Conservation (phyloP, 345 rosid species). For the Linum trigynum region DNA sequence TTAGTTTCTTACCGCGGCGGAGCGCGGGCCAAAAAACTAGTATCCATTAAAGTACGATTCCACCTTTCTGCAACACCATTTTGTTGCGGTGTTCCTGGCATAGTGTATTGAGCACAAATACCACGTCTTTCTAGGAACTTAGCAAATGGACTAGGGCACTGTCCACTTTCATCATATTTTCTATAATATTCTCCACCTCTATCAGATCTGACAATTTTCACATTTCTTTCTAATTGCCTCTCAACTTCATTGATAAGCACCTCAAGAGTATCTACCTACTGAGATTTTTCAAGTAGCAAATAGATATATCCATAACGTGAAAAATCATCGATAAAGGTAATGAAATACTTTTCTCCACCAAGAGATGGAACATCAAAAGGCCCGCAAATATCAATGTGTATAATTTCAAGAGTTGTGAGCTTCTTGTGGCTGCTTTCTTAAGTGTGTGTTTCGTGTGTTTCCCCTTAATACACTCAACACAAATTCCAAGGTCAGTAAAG, state of each 20-base stretch:
- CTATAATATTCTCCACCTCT: neutral
- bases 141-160: neutral
- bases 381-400: neutral
- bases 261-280: neutral
- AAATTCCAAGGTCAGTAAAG: neutral
- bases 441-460: conserved; percentile 10
- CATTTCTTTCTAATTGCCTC: neutral
- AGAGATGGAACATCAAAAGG: neutral
- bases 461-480: conserved; percentile 12
- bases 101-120: neutral
- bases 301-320: neutral
- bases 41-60: too few relatives aligned
- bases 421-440: neutral
- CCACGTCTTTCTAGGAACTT: neutral
- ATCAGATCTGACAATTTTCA: neutral
- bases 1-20: too few relatives aligned
- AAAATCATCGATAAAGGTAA: neutral
- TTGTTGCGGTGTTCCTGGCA: neutral
- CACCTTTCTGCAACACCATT: neutral
- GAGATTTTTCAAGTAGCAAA: neutral
- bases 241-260: neutral
- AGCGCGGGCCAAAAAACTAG: too few relatives aligned
- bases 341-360: neutral
- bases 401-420: neutral
- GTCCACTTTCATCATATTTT: neutral